Percentiles rank a stretch among this genome's conserved stretches.
Conservation (phyloP, 169 alveolate species). For the Theileria orientalis region DNA sequence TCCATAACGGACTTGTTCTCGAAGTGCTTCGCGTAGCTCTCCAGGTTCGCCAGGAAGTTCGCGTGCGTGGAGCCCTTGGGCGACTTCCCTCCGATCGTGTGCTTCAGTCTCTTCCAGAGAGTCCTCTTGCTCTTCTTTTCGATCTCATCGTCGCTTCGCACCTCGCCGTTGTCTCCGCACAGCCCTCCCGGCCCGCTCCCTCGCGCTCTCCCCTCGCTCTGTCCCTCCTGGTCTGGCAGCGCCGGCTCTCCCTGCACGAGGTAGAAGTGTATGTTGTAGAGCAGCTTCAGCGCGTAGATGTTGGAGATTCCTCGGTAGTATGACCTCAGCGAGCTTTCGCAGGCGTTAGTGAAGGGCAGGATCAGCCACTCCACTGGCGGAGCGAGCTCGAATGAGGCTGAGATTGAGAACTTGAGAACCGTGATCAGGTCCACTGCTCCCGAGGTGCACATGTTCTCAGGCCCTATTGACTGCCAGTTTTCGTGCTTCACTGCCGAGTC, state of each 20-base stretch:
- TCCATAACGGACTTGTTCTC: neutral
- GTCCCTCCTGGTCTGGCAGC: no score
- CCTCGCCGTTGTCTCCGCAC: no score
- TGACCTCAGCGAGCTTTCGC: conserved; percentile 34
- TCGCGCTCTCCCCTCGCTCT: no score
- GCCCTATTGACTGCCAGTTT: conserved; percentile 32
- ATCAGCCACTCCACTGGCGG: conserved; percentile 35
- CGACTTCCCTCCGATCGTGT: conserved; percentile 1
- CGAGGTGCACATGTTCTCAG: conserved; percentile 20
- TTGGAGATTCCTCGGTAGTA: conserved; percentile 21
- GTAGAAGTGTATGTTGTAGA: conserved; percentile 7
- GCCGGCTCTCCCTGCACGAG: neutral
- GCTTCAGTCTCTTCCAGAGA: conserved; percentile 6
- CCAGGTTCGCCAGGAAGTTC: neutral
- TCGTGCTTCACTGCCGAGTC: conserved; percentile 37
- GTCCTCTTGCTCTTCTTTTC: conserved; percentile 2
- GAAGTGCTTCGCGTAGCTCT: neutral
- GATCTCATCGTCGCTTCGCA: no score
- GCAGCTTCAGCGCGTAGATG: conserved; percentile 11
- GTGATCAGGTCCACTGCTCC: conserved; percentile 52
- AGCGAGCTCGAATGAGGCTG: conserved; percentile 35
- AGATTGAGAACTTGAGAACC: conserved; percentile 30
- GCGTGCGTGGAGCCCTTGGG: neutral
- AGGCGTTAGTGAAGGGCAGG: conserved; percentile 34
- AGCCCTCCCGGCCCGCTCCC: no score